These are phyloP conservation scores for Penicillium sclerotigenum DNA, from an alignment of 2,329 filamentous ascomycete genomes.

Conservation along the genomic window DNA sequence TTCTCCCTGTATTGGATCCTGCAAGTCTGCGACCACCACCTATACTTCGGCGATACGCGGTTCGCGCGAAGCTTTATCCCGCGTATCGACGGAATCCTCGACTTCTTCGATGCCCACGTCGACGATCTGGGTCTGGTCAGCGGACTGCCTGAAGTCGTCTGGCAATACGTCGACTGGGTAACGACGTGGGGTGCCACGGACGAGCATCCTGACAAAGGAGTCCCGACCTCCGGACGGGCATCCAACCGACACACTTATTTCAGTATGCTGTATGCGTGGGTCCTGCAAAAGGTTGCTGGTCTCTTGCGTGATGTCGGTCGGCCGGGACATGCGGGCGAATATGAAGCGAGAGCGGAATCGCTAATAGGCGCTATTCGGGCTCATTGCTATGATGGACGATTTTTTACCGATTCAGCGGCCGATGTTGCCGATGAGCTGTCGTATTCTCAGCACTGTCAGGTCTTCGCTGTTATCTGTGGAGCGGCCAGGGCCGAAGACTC, in stretches of 20 bases:
- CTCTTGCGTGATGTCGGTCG: slow-evolving; percentile 35
- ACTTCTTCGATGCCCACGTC: slow-evolving; percentile 23
- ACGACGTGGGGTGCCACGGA: slow-evolving; percentile 31
- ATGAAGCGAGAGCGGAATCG: slow-evolving; percentile 19
- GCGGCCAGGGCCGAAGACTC: slow-evolving; percentile 14
- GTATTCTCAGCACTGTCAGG: slow-evolving; percentile 32
- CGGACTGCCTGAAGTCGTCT: slow-evolving; percentile 24
- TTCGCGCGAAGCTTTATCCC: slow-evolving; percentile 25
- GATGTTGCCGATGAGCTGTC: slow-evolving; percentile 22
- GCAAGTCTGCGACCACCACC: slow-evolving; percentile 31
- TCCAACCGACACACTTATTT: slow-evolving; percentile 43
- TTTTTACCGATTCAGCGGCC: slow-evolving; percentile 35
- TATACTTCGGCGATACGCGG: slow-evolving; percentile 29
- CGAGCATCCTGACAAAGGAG: slow-evolving; percentile 38
- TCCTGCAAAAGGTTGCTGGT: slow-evolving; percentile 32
- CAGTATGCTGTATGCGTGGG: slow-evolving; percentile 42
- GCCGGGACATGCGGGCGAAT: slow-evolving; percentile 30
- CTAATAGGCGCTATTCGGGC: slow-evolving; percentile 22
- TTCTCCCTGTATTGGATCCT: slow-evolving; percentile 38
- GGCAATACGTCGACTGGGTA: slow-evolving; percentile 39
- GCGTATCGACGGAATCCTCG: slow-evolving; percentile 24
- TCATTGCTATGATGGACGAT: slow-evolving; percentile 31
- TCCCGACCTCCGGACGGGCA: slow-evolving; percentile 37
- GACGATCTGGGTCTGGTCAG: slow-evolving; percentile 24
- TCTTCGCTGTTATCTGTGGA: slow-evolving; percentile 31